Conservation (phyloP, 2,329 filamentous ascomycete genomes). For the Cucurbitaria berberidis region DNA sequence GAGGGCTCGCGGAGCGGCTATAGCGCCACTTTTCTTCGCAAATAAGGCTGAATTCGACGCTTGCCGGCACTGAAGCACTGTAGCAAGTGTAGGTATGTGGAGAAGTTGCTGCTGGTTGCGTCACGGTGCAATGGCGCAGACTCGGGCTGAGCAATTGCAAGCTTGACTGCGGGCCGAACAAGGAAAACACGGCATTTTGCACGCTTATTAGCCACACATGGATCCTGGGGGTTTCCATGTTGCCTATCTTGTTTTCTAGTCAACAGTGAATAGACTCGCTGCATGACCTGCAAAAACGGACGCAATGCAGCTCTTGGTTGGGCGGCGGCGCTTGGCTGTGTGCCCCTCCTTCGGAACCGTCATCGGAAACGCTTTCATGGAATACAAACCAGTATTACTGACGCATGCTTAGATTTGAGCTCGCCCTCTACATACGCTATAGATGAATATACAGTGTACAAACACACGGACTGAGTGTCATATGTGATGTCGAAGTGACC, state of each 20-base stretch:
- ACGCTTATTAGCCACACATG: slow-evolving; percentile 15
- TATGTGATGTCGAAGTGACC: neutral
- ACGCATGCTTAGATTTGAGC: too few species aligned
- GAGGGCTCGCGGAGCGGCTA: slow-evolving; percentile 10
- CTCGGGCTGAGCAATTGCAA: slow-evolving; percentile 16
- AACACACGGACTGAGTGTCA: slow-evolving; percentile 3
- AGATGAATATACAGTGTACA: neutral
- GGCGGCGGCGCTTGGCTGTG: neutral
- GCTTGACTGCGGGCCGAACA: slow-evolving; percentile 1
- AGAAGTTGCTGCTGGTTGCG: slow-evolving; percentile 30
- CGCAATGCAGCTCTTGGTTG: neutral
- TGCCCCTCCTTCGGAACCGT: slow-evolving; percentile 2
- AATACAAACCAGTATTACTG: neutral
- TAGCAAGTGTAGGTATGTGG: slow-evolving; percentile 22
- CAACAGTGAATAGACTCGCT: slow-evolving; percentile 1
- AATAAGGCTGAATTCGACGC: slow-evolving; percentile 19
- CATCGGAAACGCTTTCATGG: neutral
- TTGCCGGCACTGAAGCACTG: slow-evolving; percentile 22
- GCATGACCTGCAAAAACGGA: neutral
- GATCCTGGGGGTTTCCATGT: neutral
- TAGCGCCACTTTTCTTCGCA: slow-evolving; percentile 17
- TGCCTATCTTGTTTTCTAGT: neutral
- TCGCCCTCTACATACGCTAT: neutral
- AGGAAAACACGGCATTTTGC: slow-evolving; percentile 20
- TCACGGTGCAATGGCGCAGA: slow-evolving; percentile 25